Evolutionary conservation across 83 land plant species (phyloP).

Genomic region (Picea mariana): DNA sequence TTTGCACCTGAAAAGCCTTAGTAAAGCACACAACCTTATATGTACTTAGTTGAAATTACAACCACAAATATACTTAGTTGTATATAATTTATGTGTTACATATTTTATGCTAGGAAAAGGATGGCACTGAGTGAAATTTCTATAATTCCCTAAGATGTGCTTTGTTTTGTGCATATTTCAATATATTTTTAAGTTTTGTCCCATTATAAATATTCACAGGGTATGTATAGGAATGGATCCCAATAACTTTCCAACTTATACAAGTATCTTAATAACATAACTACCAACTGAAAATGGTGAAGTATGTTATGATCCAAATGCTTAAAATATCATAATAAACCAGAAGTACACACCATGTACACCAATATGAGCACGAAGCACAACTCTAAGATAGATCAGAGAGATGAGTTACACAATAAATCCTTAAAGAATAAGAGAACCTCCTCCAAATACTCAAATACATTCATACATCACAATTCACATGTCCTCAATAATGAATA

Average conservation of each 20-base stretch:
- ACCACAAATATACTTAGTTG: background rate
- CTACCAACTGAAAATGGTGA: background rate
- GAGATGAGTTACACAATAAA: no score
- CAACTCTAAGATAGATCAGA: no score
- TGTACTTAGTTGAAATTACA: background rate
- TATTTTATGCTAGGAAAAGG: background rate
- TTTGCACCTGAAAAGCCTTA: background rate
- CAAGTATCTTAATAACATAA: conserved; percentile 3
- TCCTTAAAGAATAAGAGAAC: no score
- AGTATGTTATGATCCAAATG: background rate
- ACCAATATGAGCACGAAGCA: no score
- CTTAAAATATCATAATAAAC: no score
- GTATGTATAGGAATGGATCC: background rate
- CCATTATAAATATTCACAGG: conserved; percentile 1
- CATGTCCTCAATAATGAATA: no score
- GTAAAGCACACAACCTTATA: background rate
- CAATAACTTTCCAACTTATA: background rate
- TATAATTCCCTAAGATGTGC: background rate
- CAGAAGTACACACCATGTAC: no score
- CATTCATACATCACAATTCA: no score
- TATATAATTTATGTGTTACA: background rate
- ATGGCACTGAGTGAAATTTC: background rate
- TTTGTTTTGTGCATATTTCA: background rate
- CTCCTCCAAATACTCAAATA: no score
- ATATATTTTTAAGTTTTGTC: background rate